Evolutionary conservation across 164 flowering plant genomes (phyloP).

Genomic region (Nymphaea colorata): DNA sequence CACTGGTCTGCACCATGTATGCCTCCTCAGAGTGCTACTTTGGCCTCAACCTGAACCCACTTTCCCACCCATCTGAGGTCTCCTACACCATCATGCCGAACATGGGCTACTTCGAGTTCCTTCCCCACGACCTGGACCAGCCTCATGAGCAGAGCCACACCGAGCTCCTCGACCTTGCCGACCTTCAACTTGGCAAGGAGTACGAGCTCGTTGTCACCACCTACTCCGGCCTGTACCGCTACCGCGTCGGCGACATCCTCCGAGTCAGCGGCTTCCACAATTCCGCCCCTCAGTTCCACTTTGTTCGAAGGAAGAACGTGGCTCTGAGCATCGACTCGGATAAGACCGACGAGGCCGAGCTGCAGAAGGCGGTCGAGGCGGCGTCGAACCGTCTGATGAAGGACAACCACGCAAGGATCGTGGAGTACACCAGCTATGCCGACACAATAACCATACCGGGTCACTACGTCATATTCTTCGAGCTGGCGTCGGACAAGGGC

Average conservation of each 20-base stretch:
- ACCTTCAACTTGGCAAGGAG: slow-evolving; percentile 25
- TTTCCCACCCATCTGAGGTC: slow-evolving; percentile 26
- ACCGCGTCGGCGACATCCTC: slow-evolving; percentile 39
- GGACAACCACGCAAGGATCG: slow-evolving; percentile 15
- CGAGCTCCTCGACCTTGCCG: slow-evolving; percentile 20
- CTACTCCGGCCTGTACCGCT: slow-evolving; percentile 28
- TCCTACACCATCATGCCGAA: slow-evolving; percentile 45
- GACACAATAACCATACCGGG: slow-evolving; percentile 28
- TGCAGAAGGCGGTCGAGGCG: slow-evolving; percentile 25
- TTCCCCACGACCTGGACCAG: slow-evolving; percentile 12
- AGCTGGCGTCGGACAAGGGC: slow-evolving; percentile 19
- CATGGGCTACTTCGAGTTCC: slow-evolving; percentile 39
- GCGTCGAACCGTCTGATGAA: slow-evolving; percentile 13
- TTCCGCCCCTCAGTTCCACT: slow-evolving; percentile 33
- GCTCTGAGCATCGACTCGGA: slow-evolving; percentile 33
- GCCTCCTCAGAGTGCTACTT: slow-evolving; percentile 38
- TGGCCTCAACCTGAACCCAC: slow-evolving; percentile 32
- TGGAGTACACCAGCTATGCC: slow-evolving; percentile 32
- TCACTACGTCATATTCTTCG: slow-evolving; percentile 38
- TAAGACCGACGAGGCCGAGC: slow-evolving; percentile 34
- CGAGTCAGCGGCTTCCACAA: slow-evolving; percentile 30
- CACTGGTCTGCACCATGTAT: slow-evolving; percentile 32
- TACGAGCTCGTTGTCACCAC: slow-evolving; percentile 31
- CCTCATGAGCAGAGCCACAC: background rate
- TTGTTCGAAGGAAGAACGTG: slow-evolving; percentile 28